Evolutionary conservation across 306 rosid genomes (phyloP).

Genomic region (Vigna hirtella): DNA sequence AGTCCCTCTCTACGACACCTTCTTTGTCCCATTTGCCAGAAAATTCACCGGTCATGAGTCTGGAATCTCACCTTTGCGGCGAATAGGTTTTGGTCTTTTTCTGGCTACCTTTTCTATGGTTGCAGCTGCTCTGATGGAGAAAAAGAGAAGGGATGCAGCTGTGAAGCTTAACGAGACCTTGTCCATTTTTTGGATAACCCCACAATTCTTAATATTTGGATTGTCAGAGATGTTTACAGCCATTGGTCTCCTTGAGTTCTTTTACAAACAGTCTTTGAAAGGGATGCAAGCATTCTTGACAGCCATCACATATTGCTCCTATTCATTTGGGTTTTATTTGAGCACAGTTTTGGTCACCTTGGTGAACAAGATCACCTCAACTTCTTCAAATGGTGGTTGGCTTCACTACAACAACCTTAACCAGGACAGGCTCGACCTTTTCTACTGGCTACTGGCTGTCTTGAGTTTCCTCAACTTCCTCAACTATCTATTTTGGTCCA

Average conservation of each 20-base stretch:
- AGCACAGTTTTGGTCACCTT: slow-evolving; percentile 78
- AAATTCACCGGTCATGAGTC: slow-evolving; percentile 79
- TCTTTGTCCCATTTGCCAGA: slow-evolving; percentile 86
- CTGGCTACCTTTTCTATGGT: slow-evolving; percentile 91
- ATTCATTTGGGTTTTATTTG: slow-evolving; percentile 91
- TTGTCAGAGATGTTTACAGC: slow-evolving; percentile 91
- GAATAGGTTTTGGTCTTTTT: slow-evolving; percentile 91
- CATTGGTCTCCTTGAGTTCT: slow-evolving; percentile 90
- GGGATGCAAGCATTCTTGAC: slow-evolving; percentile 92
- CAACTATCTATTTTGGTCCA: slow-evolving; percentile 83
- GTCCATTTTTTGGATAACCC: slow-evolving; percentile 96
- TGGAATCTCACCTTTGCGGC: slow-evolving; percentile 74
- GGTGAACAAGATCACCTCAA: slow-evolving; percentile 76
- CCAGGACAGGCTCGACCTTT: slow-evolving; percentile 87
- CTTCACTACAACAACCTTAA: slow-evolving; percentile 74
- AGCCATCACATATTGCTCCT: slow-evolving; percentile 86
- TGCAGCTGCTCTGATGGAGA: slow-evolving; percentile 85
- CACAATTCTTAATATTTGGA: slow-evolving; percentile 93
- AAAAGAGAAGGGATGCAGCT: slow-evolving; percentile 74
- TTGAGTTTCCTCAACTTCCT: slow-evolving; percentile 84
- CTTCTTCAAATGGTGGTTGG: slow-evolving; percentile 65
- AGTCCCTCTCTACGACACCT: slow-evolving; percentile 83
- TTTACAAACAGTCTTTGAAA: slow-evolving; percentile 76
- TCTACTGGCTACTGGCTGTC: slow-evolving; percentile 79
- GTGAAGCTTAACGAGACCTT: slow-evolving; percentile 50